phyloP scores from a whole-genome alignment of 164 flowering plant species.

The Chimonanthus praecox region DNA sequence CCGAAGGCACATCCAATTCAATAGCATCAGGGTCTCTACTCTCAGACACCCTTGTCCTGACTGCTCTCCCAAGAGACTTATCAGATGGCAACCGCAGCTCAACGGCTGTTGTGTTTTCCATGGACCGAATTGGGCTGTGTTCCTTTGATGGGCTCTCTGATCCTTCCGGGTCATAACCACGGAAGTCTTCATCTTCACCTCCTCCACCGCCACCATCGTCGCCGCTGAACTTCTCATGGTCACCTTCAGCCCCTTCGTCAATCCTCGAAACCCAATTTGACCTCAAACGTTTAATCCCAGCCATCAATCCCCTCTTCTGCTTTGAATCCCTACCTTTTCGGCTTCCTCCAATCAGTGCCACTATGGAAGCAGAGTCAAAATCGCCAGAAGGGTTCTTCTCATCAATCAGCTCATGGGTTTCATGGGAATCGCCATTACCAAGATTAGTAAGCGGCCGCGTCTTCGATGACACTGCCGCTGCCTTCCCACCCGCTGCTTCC shows the following conservation, averaged over 20 bases:
- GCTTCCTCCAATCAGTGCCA: background rate
- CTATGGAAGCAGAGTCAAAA: background rate
- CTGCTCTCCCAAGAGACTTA: slow-evolving; percentile 14
- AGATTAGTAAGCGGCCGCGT: slow-evolving; percentile 22
- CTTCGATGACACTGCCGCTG: slow-evolving; percentile 13
- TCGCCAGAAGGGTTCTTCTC: background rate
- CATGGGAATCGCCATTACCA: slow-evolving; percentile 17
- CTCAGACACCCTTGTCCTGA: slow-evolving; percentile 33
- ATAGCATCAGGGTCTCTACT: slow-evolving; percentile 31
- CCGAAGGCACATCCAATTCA: slow-evolving; percentile 46
- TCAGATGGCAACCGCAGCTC: background rate
- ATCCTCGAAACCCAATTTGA: slow-evolving; percentile 45
- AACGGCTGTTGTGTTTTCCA: slow-evolving; percentile 25
- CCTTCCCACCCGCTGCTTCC: background rate
- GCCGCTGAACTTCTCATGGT: slow-evolving; percentile 28
- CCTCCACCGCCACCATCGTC: slow-evolving; percentile 15
- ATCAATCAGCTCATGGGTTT: slow-evolving; percentile 14
- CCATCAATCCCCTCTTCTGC: slow-evolving; percentile 11
- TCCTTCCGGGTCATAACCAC: slow-evolving; percentile 37
- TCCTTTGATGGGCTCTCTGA: slow-evolving; percentile 52
- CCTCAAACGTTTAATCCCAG: slow-evolving; percentile 29
- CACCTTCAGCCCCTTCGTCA: slow-evolving; percentile 22
- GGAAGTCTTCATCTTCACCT: slow-evolving; percentile 14
- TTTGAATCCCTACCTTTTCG: slow-evolving; percentile 1
- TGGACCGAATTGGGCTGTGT: slow-evolving; percentile 28